These are phyloP conservation scores for Penicillium macrosclerotiorum DNA, from an alignment of 495 filamentous ascomycete species.

Conservation along the genomic window DNA sequence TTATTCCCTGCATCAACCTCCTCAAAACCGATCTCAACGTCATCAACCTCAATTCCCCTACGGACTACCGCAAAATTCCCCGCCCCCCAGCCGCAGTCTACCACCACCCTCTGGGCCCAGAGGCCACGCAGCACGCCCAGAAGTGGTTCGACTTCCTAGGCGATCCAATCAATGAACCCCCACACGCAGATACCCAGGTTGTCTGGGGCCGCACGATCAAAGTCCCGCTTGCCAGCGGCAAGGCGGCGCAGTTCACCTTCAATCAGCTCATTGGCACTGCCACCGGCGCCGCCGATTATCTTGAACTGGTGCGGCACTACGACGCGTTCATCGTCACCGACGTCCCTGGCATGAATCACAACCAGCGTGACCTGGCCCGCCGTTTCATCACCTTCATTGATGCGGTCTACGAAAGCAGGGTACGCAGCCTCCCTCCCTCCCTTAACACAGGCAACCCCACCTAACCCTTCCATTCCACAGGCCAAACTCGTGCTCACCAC, in stretches of 20 bases:
- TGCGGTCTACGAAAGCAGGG: conserved; percentile 80
- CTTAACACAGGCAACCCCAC: background rate
- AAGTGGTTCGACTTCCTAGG: conserved; percentile 95
- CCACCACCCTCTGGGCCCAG: conserved; percentile 76
- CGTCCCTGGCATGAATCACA: conserved; percentile 86
- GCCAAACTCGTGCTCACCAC: conserved; percentile 95
- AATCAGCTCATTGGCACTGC: conserved; percentile 83
- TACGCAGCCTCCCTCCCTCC: conserved; percentile 28
- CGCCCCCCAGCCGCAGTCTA: conserved; percentile 93
- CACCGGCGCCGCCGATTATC: conserved; percentile 88
- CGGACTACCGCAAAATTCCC: conserved; percentile 96
- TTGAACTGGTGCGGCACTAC: conserved; percentile 89
- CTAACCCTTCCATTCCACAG: conserved; percentile 21
- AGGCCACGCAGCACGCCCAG: conserved; percentile 76
- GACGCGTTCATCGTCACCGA: conserved; percentile 89
- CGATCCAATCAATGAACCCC: conserved; percentile 73
- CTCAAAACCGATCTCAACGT: conserved; percentile 79
- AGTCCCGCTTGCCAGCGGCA: conserved; percentile 84
- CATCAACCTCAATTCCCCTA: conserved; percentile 91
- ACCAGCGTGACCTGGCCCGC: conserved; percentile 81
- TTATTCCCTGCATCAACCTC: conserved; percentile 92
- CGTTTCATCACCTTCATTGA: conserved; percentile 98
- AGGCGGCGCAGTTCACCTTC: conserved; percentile 86
- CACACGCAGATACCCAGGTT: conserved; percentile 71
- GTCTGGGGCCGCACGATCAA: conserved; percentile 92